These are phyloP conservation scores for Micractinium conductrix DNA, from an alignment of 139 green algal genomes.

Conservation along the genomic window DNA sequence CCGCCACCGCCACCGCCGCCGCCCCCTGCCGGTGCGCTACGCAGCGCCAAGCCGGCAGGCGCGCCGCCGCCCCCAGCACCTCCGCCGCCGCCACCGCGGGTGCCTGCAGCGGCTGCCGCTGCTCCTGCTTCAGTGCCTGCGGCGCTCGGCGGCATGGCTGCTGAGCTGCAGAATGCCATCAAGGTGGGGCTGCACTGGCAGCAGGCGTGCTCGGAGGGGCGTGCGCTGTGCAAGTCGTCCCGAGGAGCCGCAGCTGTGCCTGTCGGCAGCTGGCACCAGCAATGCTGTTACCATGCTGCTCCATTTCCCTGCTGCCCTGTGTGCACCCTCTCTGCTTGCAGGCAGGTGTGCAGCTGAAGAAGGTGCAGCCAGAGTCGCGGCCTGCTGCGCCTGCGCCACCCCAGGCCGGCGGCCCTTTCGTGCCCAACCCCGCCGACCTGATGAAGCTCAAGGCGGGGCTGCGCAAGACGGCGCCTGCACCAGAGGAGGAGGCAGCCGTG, in stretches of 20 bases:
- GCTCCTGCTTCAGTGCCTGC: not conserved
- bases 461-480: constrained; percentile 9
- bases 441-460: constrained; percentile 37
- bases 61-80: not conserved
- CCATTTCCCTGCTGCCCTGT: not conserved
- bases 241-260: not conserved
- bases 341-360: constrained; percentile 35
- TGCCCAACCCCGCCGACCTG: constrained; percentile 39
- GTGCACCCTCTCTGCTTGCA: not conserved
- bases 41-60: not conserved
- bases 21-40: not conserved
- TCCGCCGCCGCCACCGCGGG: not conserved
- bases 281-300: not conserved
- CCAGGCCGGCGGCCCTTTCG: constrained; percentile 6
- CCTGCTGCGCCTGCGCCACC: not conserved
- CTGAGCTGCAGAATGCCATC: constrained; percentile 36
- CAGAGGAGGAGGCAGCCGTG: not conserved
- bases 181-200: constrained; percentile 9
- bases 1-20: not conserved
- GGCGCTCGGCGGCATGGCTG: not conserved
- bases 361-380: constrained; percentile 10
- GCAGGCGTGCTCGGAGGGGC: not conserved
- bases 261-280: not conserved
- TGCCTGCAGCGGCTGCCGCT: not conserved
- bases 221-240: not conserved